Evolutionary conservation across 2,329 filamentous ascomycete species (phyloP), one percentile per base, ranked within the genome.

Genomic region (Plenodomus lindquistii): DNA sequence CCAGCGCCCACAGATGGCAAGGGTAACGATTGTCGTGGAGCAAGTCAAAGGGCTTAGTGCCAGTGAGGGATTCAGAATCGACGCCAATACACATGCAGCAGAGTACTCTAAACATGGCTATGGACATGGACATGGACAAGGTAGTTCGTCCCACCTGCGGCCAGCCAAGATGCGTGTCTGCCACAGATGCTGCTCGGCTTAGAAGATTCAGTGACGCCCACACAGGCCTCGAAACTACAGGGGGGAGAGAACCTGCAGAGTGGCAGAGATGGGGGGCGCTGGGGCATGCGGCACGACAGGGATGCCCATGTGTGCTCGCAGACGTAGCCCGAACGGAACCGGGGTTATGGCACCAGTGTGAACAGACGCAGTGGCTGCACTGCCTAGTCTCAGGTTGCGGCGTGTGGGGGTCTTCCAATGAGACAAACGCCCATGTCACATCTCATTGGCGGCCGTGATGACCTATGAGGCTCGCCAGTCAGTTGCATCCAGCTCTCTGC

Each of bases 21-120:
- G 67, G 68, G 66, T 70, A 59, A 57, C 56, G 65, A 69, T 49
- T 58, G 56, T 49, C 64, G 66, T 67, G 64, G 62, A 66, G 56
- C 58, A 60, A 47, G 59, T 52, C 37, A 56, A 60, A 63, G 46
- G 45, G 60, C 57, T 52, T 60, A 60, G 57, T 51, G 54, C 59
- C 64, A 63, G 57, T 57, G 65, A 63, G 54, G 46, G 46, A 48
- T 55, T 58, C 59, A 57, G 61, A 55, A 64, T 67, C 56, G 60
- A 65, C 62, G 61, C 60, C 58, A 60, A 51, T 49, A 59, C 59
- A 61, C 60, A 59, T 65, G 65, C 59, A 66, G 59, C 55, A 68
- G 59, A 57, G 55, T 31, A 31, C n/a, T n/a, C n/a, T n/a, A n/a
- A n/a, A n/a, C n/a, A n/a, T n/a, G n/a, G 27, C 10, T 13, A 31